Conservation (phyloP, 1,139 yeast species). For the Debaryomyces subglobosus region DNA sequence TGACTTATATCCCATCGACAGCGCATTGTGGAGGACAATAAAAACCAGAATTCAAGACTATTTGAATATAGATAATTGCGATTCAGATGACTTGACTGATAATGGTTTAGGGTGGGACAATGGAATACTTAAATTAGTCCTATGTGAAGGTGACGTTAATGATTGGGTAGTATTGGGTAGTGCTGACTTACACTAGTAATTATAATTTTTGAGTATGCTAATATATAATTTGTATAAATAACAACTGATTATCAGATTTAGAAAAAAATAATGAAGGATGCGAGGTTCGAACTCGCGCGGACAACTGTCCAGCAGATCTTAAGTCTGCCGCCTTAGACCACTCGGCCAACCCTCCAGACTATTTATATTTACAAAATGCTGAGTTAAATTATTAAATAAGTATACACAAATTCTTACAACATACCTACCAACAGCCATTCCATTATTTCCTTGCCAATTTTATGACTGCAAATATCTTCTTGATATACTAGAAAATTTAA, state of each 20-base stretch:
- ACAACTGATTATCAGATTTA: background rate
- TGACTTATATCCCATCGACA: conserved; percentile 66
- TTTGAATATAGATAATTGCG: conserved; percentile 55
- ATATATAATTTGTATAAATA: background rate
- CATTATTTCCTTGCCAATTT: no score
- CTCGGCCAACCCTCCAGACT: conserved; percentile 55
- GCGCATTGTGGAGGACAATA: conserved; percentile 68
- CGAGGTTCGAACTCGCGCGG: conserved; percentile 89
- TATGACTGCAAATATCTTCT: no score
- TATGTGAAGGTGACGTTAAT: conserved; percentile 74
- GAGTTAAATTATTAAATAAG: no score
- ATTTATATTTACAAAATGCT: background rate
- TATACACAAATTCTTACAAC: no score
- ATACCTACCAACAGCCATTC: no score
- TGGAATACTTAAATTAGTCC: conserved; percentile 69
- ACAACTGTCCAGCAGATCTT: conserved; percentile 50
- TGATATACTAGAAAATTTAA: no score
- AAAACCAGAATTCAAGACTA: conserved; percentile 72
- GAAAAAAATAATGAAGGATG: conserved; percentile 62
- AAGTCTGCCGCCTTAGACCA: conserved; percentile 56
- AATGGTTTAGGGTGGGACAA: conserved; percentile 60
- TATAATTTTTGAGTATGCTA: background rate
- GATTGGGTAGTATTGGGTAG: conserved; percentile 74
- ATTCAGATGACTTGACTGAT: conserved; percentile 36
- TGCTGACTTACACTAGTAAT: conserved; percentile 42